phyloP scores from a whole-genome alignment of 169 alveolate genomes.

The Theileria annulata region DNA sequence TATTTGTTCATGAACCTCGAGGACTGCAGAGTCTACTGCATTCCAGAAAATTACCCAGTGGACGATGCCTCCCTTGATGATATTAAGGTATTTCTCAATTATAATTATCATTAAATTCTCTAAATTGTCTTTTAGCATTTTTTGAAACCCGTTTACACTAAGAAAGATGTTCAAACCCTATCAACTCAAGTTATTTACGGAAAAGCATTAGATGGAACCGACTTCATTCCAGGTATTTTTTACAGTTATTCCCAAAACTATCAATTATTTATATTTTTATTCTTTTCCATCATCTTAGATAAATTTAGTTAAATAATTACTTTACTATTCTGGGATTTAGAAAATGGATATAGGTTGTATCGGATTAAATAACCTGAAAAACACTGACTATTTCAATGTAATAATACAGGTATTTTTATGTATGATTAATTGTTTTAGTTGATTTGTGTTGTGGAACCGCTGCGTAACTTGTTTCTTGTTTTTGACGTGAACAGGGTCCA shows the following conservation, averaged over 20 bases:
- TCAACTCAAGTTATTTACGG: constrained; percentile 78
- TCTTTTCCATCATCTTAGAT: no score
- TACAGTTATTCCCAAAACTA: no score
- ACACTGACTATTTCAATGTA: constrained; percentile 95
- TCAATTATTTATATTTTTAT: no score
- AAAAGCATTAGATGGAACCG: constrained; percentile 93
- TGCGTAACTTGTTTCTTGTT: constrained; percentile 67
- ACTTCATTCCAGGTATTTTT: constrained; percentile 88
- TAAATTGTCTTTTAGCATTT: constrained; percentile 8
- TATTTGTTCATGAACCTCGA: constrained; percentile 92
- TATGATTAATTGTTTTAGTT: constrained; percentile 10
- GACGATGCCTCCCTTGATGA: constrained; percentile 93
- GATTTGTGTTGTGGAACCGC: constrained; percentile 63
- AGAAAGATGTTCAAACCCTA: constrained; percentile 73
- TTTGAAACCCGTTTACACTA: constrained; percentile 80
- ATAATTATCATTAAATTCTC: constrained; percentile 35
- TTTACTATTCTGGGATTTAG: no score
- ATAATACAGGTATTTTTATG: constrained; percentile 82
- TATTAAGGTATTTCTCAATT: constrained; percentile 79
- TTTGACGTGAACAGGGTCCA: constrained; percentile 56
- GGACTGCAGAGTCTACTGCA: constrained; percentile 88
- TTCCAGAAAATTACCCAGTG: constrained; percentile 97
- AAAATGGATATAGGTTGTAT: constrained; percentile 64
- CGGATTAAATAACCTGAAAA: constrained; percentile 94
- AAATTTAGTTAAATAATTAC: no score